Base-by-base conservation (phyloP, 345 rosid species). In the Murraya paniculata region DNA sequence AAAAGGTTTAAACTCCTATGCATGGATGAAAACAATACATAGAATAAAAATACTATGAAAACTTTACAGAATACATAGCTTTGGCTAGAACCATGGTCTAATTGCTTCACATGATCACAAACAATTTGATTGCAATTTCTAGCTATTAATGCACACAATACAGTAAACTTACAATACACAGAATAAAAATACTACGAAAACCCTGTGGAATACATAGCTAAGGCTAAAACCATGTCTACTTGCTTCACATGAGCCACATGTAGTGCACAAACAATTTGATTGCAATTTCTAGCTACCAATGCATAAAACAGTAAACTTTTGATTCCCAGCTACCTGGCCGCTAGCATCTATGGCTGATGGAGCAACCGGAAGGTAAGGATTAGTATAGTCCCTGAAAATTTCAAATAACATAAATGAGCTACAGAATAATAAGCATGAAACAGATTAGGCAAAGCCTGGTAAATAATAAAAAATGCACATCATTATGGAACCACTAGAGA, bases 281-380 rank as follows among this genome's bases (percentile, higher is more conserved):
- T 21, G 4, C 45, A 75, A n/a, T 64, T 28, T 64, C 70, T 64
- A 48, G 50, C 60, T 9, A 30, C 30, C 41, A 64, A 10, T 30
- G 33, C 14, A n/a, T 64, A 45, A 4, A 75, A 48, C 8, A 64
- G n/a, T 9, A 21, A 62, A 62, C 21, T 41, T 61, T 21, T 48
- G 14, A 75, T n/a, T 22, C 45, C 58, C 71, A 64, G 59, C 65
- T 88, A 90, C 98, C 94, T 90, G 91, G 72, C 91, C 91, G 81
- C 86, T 85, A 69, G 93, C 97, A 85, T 93, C 99, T 74, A 97
- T 93, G 64, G 99, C 98, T 68, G 98, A 97, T 72, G 94, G 97
- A 71, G 98, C 98, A 89, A 97, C 94, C 30, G 98, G 98, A 83
- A 97, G 98, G 82, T 86, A 94, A 39, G 93, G 90, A 81, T 97